Evolutionary conservation across 2,329 filamentous ascomycete genomes (phyloP).

Genomic region (Talaromyces sp.): DNA sequence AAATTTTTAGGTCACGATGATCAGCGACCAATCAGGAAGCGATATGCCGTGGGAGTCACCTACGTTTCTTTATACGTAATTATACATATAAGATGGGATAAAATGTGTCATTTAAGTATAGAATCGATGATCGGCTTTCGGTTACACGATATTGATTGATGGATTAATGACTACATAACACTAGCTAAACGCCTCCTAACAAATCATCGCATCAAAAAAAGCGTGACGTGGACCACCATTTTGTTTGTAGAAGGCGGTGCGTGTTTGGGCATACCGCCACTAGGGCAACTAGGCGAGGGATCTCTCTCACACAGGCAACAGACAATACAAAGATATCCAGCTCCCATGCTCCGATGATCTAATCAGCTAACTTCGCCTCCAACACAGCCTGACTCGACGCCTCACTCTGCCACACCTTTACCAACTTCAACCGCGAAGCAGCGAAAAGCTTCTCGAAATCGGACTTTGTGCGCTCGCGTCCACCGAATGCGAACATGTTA

Average conservation of each 20-base stretch:
- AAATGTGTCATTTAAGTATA: not conserved
- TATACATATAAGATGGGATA: not conserved
- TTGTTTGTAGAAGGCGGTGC: not conserved
- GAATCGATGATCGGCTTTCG: not conserved
- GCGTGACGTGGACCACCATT: not conserved
- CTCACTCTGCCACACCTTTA: constrained; percentile 27
- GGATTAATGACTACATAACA: not conserved
- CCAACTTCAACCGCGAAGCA: constrained; percentile 27
- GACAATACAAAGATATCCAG: not conserved
- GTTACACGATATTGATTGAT: not conserved
- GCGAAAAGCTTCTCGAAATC: constrained; percentile 27
- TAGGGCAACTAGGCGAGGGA: not conserved
- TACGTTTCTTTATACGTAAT: too few relatives aligned
- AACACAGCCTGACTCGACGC: constrained; percentile 22
- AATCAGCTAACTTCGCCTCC: constrained; percentile 18
- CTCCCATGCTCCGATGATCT: not conserved
- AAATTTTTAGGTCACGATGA: not conserved
- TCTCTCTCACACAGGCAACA: not conserved
- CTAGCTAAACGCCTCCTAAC: not conserved
- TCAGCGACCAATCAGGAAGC: not conserved
- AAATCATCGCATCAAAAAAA: not conserved
- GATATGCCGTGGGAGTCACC: not conserved
- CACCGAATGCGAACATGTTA: constrained; percentile 33
- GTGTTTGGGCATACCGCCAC: not conserved
- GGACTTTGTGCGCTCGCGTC: constrained; percentile 31